Percentiles rank a stretch among this genome's conserved stretches.
phyloP scores from a whole-genome alignment of 169 alveolate genomes.

The Plasmodium cynomolgi region DNA sequence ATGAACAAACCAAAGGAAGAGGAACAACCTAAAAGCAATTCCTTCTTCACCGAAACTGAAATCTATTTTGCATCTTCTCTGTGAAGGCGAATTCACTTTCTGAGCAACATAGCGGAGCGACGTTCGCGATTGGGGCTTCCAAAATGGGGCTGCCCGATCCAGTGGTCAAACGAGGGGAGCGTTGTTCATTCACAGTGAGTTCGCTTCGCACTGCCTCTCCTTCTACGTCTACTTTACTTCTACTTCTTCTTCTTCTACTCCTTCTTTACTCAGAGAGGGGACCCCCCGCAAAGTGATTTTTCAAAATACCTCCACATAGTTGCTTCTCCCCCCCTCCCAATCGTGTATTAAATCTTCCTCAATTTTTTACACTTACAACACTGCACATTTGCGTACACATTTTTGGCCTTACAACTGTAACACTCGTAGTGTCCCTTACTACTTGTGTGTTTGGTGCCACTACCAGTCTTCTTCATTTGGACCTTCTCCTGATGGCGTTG shows the following conservation, averaged over 20 bases:
- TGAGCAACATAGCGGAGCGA: background rate
- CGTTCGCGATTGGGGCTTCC: background rate
- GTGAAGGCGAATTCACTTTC: background rate
- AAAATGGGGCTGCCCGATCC: background rate
- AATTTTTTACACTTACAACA: slow-evolving; percentile 57
- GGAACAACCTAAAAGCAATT: background rate
- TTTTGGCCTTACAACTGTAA: slow-evolving; percentile 58
- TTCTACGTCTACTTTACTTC: background rate
- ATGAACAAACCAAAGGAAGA: background rate
- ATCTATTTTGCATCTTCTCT: background rate
- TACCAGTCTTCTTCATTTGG: background rate
- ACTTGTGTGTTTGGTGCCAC: background rate
- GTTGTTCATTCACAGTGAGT: background rate
- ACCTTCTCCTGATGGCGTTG: background rate
- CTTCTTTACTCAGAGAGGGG: background rate
- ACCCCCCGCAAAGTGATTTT: background rate
- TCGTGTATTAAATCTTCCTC: background rate
- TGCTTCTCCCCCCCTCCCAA: background rate
- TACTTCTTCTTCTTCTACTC: background rate
- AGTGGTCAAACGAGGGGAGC: background rate
- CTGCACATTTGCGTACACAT: slow-evolving; percentile 47
- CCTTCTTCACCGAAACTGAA: background rate
- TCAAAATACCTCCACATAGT: background rate
- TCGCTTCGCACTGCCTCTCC: background rate
- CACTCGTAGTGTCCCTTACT: slow-evolving; percentile 24